A percentile compares a stretch with the other conserved stretches of the same genome.
Evolutionary conservation across 176 grass and related monocot species (phyloP).

Genomic region (Miscanthus lutarioriparius): DNA sequence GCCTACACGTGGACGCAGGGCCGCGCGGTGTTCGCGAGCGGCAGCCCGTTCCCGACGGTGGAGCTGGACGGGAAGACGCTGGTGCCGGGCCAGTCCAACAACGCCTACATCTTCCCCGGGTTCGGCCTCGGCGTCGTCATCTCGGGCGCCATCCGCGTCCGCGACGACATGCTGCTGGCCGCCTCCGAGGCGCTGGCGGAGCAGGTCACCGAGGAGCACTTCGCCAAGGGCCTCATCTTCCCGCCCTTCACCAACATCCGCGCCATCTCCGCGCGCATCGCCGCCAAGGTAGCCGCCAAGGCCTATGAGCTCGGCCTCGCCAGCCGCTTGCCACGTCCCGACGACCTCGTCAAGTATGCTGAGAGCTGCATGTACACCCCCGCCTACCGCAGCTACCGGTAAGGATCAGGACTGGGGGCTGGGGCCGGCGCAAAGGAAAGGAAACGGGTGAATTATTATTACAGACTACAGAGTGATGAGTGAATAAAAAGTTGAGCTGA

Average conservation of each 20-base stretch:
- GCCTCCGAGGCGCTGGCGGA: conserved; percentile 78
- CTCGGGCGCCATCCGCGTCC: conserved; percentile 85
- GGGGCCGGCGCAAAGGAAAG: neutral
- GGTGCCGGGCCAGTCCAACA: conserved; percentile 81
- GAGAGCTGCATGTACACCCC: conserved; percentile 97
- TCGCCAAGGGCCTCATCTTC: conserved; percentile 74
- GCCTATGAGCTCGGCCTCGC: conserved; percentile 88
- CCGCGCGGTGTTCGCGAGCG: conserved; percentile 87
- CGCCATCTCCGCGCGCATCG: conserved; percentile 85
- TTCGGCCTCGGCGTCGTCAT: conserved; percentile 92
- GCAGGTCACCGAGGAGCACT: conserved; percentile 76
- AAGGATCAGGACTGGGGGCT: neutral
- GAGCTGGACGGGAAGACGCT: conserved; percentile 70
- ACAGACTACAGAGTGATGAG: neutral
- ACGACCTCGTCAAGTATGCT: conserved; percentile 80
- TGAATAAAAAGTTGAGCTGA: conserved; percentile 52
- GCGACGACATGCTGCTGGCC: conserved; percentile 90
- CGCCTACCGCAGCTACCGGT: conserved; percentile 67
- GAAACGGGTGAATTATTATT: neutral
- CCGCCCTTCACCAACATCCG: conserved; percentile 93
- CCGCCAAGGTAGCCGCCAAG: conserved; percentile 85
- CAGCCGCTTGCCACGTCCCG: conserved; percentile 71
- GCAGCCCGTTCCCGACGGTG: conserved; percentile 82
- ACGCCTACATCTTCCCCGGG: conserved; percentile 94
- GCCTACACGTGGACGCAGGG: conserved; percentile 81